Percentiles rank a stretch among this genome's conserved stretches.
Conservation (phyloP, 768 basidiomycete genomes). For the Mrakia blollopis region DNA sequence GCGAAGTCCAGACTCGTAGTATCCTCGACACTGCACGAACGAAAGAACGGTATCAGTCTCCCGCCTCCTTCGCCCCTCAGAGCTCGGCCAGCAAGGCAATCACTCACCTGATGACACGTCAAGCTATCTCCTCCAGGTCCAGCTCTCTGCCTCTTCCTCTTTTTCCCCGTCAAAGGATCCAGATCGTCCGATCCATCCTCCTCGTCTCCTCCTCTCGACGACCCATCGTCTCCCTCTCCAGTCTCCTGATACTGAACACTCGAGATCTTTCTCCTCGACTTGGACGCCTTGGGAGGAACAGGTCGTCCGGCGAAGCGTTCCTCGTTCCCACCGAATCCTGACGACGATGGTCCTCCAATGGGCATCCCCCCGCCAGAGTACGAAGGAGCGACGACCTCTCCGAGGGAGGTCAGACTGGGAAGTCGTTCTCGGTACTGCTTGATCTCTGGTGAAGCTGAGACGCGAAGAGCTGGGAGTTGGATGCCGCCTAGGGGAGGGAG, state of each 20-base stretch:
- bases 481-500: background rate
- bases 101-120: constrained; percentile 12
- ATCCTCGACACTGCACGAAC: background rate
- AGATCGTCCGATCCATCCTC: background rate
- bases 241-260: background rate
- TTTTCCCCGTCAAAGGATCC: constrained; percentile 4
- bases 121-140: constrained; percentile 13
- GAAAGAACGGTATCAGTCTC: background rate
- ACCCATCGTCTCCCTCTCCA: background rate
- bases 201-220: constrained; percentile 2
- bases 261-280: background rate
- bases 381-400: constrained; percentile 7
- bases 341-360: background rate
- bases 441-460: background rate
- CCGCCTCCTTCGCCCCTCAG: background rate
- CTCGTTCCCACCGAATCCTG: background rate
- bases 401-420: constrained; percentile 4
- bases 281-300: background rate
- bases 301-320: background rate
- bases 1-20: constrained; percentile 16
- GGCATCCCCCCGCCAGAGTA: constrained; percentile 4
- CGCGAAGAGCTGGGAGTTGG: constrained; percentile 2
- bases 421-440: constrained; percentile 1
- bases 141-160: constrained; percentile 15
- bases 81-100: too few relatives aligned